Percentiles rank a stretch among this genome's conserved stretches.
These are phyloP conservation scores for Suillus fuscotomentosus DNA, from an alignment of 768 basidiomycete species.

Conservation along the genomic window DNA sequence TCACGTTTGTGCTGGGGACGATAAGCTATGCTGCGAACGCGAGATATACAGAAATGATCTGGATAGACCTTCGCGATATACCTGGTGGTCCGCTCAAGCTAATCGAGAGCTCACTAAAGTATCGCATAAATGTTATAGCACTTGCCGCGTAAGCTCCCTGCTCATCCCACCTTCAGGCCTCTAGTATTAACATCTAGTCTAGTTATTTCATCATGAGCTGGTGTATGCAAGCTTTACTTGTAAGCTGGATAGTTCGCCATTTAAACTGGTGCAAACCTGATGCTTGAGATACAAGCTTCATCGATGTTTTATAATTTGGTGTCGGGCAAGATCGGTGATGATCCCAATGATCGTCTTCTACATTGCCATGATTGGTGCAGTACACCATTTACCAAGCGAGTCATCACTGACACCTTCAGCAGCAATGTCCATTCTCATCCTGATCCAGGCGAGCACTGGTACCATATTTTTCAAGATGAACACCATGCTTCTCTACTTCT, in stretches of 20 bases:
- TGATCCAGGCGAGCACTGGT: constrained; percentile 12
- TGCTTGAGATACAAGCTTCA: neutral
- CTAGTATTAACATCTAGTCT: neutral
- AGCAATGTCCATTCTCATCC: constrained; percentile 20
- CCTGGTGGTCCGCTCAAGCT: constrained; percentile 15
- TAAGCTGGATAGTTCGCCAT: neutral
- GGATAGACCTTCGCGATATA: constrained; percentile 28
- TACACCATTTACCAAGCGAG: neutral
- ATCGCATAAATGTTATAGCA: constrained; percentile 21
- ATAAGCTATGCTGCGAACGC: constrained; percentile 25
- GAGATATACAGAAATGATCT: constrained; percentile 31
- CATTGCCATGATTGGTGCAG: constrained; percentile 14
- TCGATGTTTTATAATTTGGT: constrained; percentile 18
- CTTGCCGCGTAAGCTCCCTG: constrained; percentile 13
- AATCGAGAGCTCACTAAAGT: constrained; percentile 13
- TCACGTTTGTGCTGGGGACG: constrained; percentile 28
- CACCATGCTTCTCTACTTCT: constrained; percentile 27
- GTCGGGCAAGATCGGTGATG: constrained; percentile 12
- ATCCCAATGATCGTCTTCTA: constrained; percentile 15
- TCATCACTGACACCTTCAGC: neutral
- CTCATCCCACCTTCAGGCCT: neutral
- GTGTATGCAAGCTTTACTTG: constrained; percentile 27
- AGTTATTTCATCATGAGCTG: constrained; percentile 32
- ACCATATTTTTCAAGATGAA: constrained; percentile 21
- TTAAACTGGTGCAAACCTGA: neutral